Evolutionary conservation across 2,329 filamentous ascomycete species (phyloP).

Genomic region (Stagonosporopsis cucurbitacearum): DNA sequence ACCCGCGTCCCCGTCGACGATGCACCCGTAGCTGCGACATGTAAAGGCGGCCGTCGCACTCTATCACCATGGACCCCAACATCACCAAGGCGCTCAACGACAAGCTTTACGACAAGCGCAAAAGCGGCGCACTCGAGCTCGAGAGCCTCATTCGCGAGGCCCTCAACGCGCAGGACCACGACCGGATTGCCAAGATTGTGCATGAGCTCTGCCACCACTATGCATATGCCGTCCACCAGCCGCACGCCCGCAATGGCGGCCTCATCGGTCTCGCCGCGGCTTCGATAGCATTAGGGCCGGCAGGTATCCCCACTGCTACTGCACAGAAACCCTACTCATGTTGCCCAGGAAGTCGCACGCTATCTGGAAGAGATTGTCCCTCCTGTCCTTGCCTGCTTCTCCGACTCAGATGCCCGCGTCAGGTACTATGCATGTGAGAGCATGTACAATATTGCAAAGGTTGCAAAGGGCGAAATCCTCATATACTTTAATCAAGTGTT

Average conservation of each 20-base stretch:
- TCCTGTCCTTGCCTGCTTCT: slow-evolving; percentile 95
- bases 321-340: slow-evolving; percentile 19
- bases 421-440: slow-evolving; percentile 98
- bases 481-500: slow-evolving; percentile 99
- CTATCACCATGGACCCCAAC: slow-evolving; percentile 75
- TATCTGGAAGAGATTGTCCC: slow-evolving; percentile 95
- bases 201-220: slow-evolving; percentile 97
- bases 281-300: slow-evolving; percentile 90
- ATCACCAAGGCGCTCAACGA: slow-evolving; percentile 93
- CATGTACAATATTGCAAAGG: slow-evolving; percentile 99
- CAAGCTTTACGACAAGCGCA: slow-evolving; percentile 98
- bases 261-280: slow-evolving; percentile 94
- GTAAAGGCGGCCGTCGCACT: slow-evolving; percentile 31
- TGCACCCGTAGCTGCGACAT: slow-evolving; percentile 28
- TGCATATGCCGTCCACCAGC: slow-evolving; percentile 95
- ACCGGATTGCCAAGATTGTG: slow-evolving; percentile 83
- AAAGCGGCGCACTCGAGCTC: slow-evolving; percentile 92
- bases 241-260: slow-evolving; percentile 94
- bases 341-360: slow-evolving; percentile 78
- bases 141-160: slow-evolving; percentile 90
- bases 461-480: slow-evolving; percentile 95
- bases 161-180: slow-evolving; percentile 75
- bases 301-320: slow-evolving; percentile 60
- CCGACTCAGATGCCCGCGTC: slow-evolving; percentile 95
- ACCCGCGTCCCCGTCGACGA: slow-evolving; percentile 1